A percentile compares a stretch with the other conserved stretches of the same genome.
These are phyloP conservation scores for Plasmodium knowlesi DNA, from an alignment of 169 alveolate genomes.

Conservation along the genomic window DNA sequence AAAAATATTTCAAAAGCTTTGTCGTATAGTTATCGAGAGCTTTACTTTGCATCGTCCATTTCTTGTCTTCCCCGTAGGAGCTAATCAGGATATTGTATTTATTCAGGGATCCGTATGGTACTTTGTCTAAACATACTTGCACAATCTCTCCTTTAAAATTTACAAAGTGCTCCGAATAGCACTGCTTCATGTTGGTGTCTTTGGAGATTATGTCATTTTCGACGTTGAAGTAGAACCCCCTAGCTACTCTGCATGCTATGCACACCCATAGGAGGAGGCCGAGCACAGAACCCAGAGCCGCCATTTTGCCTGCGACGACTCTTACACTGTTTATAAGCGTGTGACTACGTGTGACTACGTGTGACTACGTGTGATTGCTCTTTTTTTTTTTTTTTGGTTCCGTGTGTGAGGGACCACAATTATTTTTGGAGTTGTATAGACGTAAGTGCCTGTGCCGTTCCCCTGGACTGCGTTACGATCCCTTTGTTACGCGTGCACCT, in stretches of 20 bases:
- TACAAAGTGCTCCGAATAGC: conserved; percentile 19
- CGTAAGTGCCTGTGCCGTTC: not conserved
- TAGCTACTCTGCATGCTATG: not conserved
- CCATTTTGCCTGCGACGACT: not conserved
- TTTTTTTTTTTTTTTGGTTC: too few species aligned
- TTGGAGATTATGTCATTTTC: conserved; percentile 17
- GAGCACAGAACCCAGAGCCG: not conserved
- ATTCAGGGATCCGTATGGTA: not conserved
- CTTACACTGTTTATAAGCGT: not conserved
- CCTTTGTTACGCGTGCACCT: not conserved
- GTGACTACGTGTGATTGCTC: not conserved
- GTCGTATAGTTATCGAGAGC: not conserved
- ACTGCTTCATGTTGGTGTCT: not conserved
- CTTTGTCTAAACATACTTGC: conserved; percentile 4
- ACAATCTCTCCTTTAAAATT: conserved; percentile 18
- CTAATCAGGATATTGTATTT: not conserved
- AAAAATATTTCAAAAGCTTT: conserved; percentile 11
- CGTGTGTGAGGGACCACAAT: not conserved
- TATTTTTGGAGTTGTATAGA: not conserved
- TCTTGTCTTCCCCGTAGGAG: conserved; percentile 15
- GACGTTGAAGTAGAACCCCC: conserved; percentile 12
- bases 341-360: not conserved
- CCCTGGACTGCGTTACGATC: not conserved
- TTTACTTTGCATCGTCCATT: conserved; percentile 17
- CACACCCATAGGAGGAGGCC: not conserved